Conservation (phyloP, 306 rosid genomes). For the Gynostemma pentaphyllum region DNA sequence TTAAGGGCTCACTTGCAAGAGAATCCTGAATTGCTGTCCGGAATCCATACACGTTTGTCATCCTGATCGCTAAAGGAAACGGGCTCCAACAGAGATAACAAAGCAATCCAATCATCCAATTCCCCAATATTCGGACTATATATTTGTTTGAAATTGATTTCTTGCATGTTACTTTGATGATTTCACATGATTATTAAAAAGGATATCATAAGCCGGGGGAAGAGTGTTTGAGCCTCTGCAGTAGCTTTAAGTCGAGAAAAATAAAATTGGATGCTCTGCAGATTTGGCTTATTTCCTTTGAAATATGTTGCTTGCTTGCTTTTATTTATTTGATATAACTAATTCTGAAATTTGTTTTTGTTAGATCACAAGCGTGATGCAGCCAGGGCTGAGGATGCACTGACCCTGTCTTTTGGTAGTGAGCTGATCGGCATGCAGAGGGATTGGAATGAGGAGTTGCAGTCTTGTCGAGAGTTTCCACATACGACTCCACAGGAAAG, state of each 20-base stretch:
- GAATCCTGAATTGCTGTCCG: no score
- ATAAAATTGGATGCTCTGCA: background rate
- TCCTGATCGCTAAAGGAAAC: no score
- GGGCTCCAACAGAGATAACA: no score
- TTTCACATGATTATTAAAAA: no score
- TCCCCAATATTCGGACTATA: no score
- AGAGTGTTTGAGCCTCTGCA: background rate
- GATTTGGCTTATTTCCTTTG: background rate
- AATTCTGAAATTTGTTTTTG: constrained; percentile 7
- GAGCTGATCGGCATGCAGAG: constrained; percentile 99
- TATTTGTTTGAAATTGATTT: no score
- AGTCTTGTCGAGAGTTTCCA: constrained; percentile 96
- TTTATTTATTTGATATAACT: background rate
- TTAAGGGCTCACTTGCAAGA: no score
- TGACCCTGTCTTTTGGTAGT: constrained; percentile 82
- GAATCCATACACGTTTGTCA: no score
- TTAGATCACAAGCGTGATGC: constrained; percentile 89
- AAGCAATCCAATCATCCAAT: no score
- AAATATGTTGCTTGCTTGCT: background rate
- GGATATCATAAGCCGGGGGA: background rate
- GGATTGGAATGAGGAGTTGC: constrained; percentile 99
- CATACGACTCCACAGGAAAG: constrained; percentile 88
- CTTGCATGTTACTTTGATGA: no score
- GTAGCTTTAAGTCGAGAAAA: background rate
- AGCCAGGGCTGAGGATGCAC: constrained; percentile 88